Evolutionary conservation across 2,329 filamentous ascomycete genomes (phyloP).

Genomic region (Sporothrix sp.): DNA sequence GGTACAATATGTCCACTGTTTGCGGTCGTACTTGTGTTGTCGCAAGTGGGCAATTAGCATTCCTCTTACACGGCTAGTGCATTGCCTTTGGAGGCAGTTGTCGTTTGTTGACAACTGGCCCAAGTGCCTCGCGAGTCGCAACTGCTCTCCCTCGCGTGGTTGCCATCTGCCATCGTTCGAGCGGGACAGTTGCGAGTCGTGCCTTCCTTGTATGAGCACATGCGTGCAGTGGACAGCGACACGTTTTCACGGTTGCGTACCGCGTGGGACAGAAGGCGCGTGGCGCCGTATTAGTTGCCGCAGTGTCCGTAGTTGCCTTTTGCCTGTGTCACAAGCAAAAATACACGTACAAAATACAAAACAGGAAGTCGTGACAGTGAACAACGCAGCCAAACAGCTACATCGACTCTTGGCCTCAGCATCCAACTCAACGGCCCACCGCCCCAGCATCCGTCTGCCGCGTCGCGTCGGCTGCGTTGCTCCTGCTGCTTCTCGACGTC

Average conservation of each 20-base stretch:
- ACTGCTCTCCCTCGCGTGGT: background rate
- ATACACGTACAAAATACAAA: background rate
- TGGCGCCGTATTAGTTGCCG: no score
- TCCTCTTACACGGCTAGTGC: constrained; percentile 7
- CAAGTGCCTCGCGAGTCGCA: no score
- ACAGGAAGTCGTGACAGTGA: background rate
- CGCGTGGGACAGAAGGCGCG: background rate
- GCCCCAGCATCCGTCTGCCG: no score
- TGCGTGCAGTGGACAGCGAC: no score
- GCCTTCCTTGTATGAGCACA: background rate
- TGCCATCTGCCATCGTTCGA: background rate
- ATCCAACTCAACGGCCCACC: no score
- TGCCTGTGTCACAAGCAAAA: background rate
- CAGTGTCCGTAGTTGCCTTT: no score
- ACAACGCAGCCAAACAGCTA: background rate
- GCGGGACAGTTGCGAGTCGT: background rate
- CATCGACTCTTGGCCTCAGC: no score
- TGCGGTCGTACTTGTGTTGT: background rate
- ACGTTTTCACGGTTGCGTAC: no score
- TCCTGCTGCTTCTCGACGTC: no score
- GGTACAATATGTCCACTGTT: no score
- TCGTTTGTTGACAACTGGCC: background rate
- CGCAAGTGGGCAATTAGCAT: background rate
- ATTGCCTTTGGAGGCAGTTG: constrained; percentile 7
- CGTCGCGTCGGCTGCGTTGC: no score